A percentile compares a stretch with the other conserved stretches of the same genome.
Conservation (phyloP, 2,329 filamentous ascomycete species). For the Fonsecaea erecta region DNA sequence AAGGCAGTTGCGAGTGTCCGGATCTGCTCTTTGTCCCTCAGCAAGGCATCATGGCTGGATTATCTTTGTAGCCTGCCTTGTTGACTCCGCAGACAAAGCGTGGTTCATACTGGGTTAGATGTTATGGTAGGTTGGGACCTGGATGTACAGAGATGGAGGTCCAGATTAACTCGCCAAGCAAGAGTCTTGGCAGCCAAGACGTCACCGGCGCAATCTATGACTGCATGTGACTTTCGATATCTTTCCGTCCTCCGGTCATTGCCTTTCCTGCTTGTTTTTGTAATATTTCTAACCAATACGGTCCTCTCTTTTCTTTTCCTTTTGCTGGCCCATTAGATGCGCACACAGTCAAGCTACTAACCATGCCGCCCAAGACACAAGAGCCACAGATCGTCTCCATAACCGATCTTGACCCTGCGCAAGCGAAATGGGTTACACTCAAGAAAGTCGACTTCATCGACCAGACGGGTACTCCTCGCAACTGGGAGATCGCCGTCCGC, state of each 20-base stretch:
- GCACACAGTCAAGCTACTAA: background rate
- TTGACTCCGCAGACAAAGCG: background rate
- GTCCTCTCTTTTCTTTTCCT: background rate
- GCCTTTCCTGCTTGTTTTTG: background rate
- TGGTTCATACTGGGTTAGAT: background rate
- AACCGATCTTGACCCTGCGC: constrained; percentile 32
- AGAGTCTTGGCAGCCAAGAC: background rate
- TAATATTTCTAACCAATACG: background rate
- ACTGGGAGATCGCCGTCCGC: constrained; percentile 39
- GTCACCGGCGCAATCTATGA: background rate
- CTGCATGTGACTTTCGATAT: background rate
- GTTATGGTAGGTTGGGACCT: background rate
- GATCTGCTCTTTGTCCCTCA: too few relatives aligned
- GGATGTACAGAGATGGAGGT: background rate
- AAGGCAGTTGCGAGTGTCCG: too few relatives aligned
- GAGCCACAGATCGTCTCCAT: constrained; percentile 27
- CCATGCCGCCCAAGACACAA: constrained; percentile 18
- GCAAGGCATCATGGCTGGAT: too few relatives aligned
- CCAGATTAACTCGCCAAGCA: background rate
- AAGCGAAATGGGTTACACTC: constrained; percentile 49
- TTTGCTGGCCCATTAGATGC: background rate
- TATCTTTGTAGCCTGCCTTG: too few relatives aligned
- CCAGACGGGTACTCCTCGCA: constrained; percentile 29
- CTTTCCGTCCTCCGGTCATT: background rate
- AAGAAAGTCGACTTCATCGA: constrained; percentile 43